Percentiles rank a stretch among this genome's conserved stretches.
phyloP scores from a whole-genome alignment of 2,329 filamentous ascomycete genomes.

The Rutstroemia sp. region DNA sequence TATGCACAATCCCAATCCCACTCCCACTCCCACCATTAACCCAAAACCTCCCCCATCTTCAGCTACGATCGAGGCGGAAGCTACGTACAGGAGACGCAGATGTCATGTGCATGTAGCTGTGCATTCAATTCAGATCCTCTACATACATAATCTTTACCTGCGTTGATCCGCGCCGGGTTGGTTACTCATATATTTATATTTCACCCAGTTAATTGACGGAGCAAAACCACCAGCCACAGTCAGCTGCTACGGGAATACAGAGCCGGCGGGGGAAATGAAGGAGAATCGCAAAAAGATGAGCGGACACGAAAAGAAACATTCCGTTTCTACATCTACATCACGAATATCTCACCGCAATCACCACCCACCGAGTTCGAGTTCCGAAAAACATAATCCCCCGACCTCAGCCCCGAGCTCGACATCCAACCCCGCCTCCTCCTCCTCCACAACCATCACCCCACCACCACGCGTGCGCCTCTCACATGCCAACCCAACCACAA shows the following conservation, averaged over 20 bases:
- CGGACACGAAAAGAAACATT: constrained; percentile 3
- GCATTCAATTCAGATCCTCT: too few relatives aligned
- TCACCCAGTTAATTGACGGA: too few relatives aligned
- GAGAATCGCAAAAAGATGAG: not conserved
- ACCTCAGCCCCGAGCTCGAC: not conserved
- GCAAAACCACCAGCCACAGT: too few relatives aligned
- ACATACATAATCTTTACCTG: not conserved
- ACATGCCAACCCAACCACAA: not conserved
- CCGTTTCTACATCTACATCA: not conserved
- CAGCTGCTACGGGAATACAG: too few relatives aligned
- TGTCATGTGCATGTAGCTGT: too few relatives aligned
- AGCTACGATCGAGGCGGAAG: too few relatives aligned
- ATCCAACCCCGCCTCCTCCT: not conserved
- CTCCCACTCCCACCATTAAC: too few relatives aligned
- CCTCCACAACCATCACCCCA: not conserved
- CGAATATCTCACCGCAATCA: not conserved
- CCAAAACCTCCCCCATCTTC: too few relatives aligned
- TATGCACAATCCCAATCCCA: too few relatives aligned
- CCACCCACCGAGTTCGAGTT: not conserved
- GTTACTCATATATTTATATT: too few relatives aligned
- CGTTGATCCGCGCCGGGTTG: not conserved
- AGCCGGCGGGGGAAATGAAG: not conserved
- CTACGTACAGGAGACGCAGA: too few relatives aligned
- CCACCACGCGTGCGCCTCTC: not conserved
- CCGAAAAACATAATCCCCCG: not conserved